phyloP scores from a whole-genome alignment of 176 grass and related monocot species.

The Aegilops bicornis region DNA sequence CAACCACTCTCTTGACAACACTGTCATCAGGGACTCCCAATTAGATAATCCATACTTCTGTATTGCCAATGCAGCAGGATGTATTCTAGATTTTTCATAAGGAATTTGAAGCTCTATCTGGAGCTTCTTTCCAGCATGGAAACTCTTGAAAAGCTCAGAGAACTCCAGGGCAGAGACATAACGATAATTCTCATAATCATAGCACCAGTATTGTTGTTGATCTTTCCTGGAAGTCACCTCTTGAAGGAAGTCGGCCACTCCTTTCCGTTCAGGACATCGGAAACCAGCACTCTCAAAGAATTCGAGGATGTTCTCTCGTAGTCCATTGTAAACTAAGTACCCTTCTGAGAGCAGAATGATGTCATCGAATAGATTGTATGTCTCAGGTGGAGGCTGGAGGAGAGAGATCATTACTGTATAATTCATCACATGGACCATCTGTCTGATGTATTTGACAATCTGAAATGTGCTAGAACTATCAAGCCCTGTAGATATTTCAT shows the following conservation, averaged over 20 bases:
- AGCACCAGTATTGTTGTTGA: constrained; percentile 59
- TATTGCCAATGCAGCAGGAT: constrained; percentile 51
- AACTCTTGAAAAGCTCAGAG: constrained; percentile 47
- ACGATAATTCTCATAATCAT: constrained; percentile 30
- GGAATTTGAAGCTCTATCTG: constrained; percentile 45
- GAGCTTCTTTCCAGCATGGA: constrained; percentile 41
- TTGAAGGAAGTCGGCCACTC: constrained; percentile 47
- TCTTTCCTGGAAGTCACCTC: constrained; percentile 71
- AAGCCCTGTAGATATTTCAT: constrained; percentile 68
- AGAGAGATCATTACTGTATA: constrained; percentile 54
- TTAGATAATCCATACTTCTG: constrained; percentile 63
- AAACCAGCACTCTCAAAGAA: constrained; percentile 60
- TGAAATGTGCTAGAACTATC: constrained; percentile 2
- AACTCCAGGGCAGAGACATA: constrained; percentile 53
- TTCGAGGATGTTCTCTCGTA: constrained; percentile 41
- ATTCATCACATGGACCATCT: constrained; percentile 39
- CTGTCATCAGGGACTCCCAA: constrained; percentile 49
- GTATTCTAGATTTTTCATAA: constrained; percentile 57
- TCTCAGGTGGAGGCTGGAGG: constrained; percentile 67
- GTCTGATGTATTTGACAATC: constrained; percentile 48
- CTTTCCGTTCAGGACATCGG: constrained; percentile 59
- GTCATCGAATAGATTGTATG: constrained; percentile 60
- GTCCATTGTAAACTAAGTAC: constrained; percentile 57
- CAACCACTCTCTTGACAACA: constrained; percentile 58
- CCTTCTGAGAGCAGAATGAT: constrained; percentile 61